Conservation (phyloP, 768 basidiomycete genomes). For the Xerocomellus chrysenteron region DNA sequence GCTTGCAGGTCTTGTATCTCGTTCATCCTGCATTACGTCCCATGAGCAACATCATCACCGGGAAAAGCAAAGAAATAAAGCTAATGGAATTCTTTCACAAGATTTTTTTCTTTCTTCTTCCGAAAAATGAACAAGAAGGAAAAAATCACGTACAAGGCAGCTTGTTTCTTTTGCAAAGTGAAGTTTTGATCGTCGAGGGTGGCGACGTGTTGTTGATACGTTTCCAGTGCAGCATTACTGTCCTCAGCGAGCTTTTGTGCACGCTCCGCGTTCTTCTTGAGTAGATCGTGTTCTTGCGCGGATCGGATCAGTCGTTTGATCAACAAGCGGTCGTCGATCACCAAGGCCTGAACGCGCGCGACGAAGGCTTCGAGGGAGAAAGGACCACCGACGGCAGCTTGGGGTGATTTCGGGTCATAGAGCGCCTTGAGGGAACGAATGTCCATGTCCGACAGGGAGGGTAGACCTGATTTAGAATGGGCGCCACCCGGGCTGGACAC, state of each 20-base stretch:
- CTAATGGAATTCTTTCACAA: not conserved
- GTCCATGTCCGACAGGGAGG: constrained; percentile 80
- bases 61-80: not conserved
- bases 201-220: constrained; percentile 86
- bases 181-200: constrained; percentile 75
- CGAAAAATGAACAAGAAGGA: constrained; percentile 2
- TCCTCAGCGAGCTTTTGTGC: constrained; percentile 90
- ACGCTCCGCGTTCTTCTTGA: constrained; percentile 90
- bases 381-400: constrained; percentile 28
- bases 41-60: not conserved
- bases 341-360: constrained; percentile 72
- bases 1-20: constrained; percentile 62
- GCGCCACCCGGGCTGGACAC: constrained; percentile 34
- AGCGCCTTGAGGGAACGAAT: constrained; percentile 82
- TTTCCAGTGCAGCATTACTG: constrained; percentile 74
- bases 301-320: constrained; percentile 83
- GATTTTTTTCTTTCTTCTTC: not conserved
- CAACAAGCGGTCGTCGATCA: constrained; percentile 79
- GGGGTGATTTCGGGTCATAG: constrained; percentile 49
- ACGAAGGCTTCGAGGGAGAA: constrained; percentile 80
- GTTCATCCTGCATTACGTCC: constrained; percentile 49
- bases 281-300: constrained; percentile 84
- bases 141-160: constrained; percentile 50
- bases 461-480: constrained; percentile 31
- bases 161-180: constrained; percentile 48